These are phyloP conservation scores for Hapsidospora chrysogenum DNA, from an alignment of 495 filamentous ascomycete genomes.

Conservation along the genomic window DNA sequence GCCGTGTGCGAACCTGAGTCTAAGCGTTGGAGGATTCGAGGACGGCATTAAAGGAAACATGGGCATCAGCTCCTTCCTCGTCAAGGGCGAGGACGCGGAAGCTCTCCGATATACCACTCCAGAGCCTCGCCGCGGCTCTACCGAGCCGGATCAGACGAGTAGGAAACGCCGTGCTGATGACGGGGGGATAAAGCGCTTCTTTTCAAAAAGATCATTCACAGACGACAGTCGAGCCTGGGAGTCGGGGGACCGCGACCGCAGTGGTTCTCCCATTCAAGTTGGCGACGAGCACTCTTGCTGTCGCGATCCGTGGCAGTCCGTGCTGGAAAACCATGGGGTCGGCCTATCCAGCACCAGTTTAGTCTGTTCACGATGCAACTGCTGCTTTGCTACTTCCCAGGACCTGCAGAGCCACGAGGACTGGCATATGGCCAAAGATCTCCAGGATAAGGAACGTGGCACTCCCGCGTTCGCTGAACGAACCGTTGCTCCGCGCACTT, in stretches of 20 bases:
- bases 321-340: no score
- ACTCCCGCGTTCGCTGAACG: conserved; percentile 21
- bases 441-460: conserved; percentile 46
- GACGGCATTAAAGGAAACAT: conserved; percentile 68
- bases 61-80: conserved; percentile 70
- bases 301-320: no score
- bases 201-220: conserved; percentile 16
- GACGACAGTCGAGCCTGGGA: conserved; percentile 1
- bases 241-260: conserved; percentile 10
- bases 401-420: conserved; percentile 68
- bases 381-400: conserved; percentile 30
- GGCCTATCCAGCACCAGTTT: conserved; percentile 10
- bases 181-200: conserved; percentile 42
- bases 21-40: conserved; percentile 81
- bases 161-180: conserved; percentile 37
- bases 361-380: conserved; percentile 51
- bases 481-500: conserved; percentile 12
- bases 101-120: conserved; percentile 6
- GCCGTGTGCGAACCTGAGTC: conserved; percentile 72
- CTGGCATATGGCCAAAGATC: conserved; percentile 88
- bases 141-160: conserved; percentile 12
- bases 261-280: conserved; percentile 12
- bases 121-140: not conserved
- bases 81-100: conserved; percentile 63
- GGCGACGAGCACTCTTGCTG: not conserved